A percentile compares a stretch with the other conserved stretches of the same genome.
Conservation (phyloP, 2,329 filamentous ascomycete species). For the Pseudophaeomoniella oleicola region DNA sequence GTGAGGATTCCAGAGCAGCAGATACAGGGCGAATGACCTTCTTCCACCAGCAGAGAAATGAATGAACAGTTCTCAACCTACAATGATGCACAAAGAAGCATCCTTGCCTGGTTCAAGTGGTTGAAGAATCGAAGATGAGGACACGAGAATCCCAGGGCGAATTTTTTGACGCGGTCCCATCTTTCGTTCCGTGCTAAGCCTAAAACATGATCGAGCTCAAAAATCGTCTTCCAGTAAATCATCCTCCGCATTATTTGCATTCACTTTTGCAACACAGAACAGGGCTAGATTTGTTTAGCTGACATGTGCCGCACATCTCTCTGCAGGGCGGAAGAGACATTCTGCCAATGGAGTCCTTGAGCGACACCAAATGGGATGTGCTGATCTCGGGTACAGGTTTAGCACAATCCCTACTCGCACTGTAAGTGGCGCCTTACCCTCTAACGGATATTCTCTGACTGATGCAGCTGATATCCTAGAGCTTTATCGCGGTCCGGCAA, state of each 20-base stretch:
- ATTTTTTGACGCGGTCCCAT: too few species aligned
- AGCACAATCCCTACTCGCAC: conserved; percentile 62
- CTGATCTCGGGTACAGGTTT: conserved; percentile 66
- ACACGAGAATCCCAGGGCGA: too few species aligned
- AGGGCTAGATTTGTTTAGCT: too few species aligned
- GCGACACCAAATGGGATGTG: conserved; percentile 64
- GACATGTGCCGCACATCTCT: not conserved
- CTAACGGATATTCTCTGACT: conserved; percentile 45
- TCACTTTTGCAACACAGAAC: too few species aligned
- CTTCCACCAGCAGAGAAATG: not conserved
- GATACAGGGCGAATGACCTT: not conserved
- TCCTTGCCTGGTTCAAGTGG: not conserved
- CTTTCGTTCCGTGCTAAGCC: too few species aligned
- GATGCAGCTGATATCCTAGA: conserved; percentile 52
- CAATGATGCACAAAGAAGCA: not conserved
- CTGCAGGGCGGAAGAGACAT: not conserved
- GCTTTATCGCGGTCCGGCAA: conserved; percentile 84
- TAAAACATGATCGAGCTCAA: too few species aligned
- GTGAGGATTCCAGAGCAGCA: not conserved
- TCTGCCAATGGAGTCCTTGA: conserved; percentile 53
- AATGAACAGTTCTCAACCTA: not conserved
- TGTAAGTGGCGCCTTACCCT: conserved; percentile 36
- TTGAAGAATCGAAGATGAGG: not conserved
- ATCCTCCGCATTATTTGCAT: too few species aligned
- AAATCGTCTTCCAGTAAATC: too few species aligned